Evolutionary conservation across 2,329 filamentous ascomycete genomes (phyloP).

Genomic region (Stenocarpella maydis): DNA sequence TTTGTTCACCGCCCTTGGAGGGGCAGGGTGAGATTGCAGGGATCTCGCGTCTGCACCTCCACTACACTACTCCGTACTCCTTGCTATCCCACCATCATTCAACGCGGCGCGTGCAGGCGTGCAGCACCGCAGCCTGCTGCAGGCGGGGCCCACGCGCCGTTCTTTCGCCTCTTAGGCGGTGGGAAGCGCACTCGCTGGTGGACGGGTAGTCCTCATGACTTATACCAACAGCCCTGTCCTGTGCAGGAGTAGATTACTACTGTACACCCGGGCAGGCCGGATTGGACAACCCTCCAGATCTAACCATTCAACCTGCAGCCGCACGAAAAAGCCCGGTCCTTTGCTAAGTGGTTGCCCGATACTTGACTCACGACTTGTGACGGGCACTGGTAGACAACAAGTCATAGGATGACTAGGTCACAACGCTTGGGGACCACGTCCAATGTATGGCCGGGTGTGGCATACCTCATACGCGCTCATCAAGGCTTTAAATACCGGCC

Average conservation of each 20-base stretch:
- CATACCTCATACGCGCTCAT: slow-evolving; percentile 21
- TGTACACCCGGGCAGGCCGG: background rate
- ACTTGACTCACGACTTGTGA: background rate
- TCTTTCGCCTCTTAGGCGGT: slow-evolving; percentile 26
- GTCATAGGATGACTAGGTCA: background rate
- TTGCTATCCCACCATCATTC: slow-evolving; percentile 14
- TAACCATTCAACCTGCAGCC: slow-evolving; percentile 7
- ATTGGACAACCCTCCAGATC: background rate
- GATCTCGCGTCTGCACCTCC: slow-evolving; percentile 15
- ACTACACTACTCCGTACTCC: no score
- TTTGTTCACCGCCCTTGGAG: slow-evolving; percentile 21
- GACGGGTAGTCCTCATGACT: background rate
- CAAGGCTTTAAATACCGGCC: background rate
- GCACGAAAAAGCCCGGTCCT: background rate
- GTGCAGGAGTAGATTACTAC: background rate
- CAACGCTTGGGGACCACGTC: background rate
- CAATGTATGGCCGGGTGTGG: background rate
- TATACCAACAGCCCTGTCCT: background rate
- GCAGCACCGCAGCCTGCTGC: background rate
- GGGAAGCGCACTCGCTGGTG: background rate
- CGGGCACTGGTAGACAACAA: background rate
- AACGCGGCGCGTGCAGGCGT: background rate
- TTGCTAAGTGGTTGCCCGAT: background rate
- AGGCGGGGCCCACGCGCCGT: background rate
- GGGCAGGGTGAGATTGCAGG: slow-evolving; percentile 15